phyloP scores from a whole-genome alignment of 164 flowering plant species.

The Macadamia integrifolia region DNA sequence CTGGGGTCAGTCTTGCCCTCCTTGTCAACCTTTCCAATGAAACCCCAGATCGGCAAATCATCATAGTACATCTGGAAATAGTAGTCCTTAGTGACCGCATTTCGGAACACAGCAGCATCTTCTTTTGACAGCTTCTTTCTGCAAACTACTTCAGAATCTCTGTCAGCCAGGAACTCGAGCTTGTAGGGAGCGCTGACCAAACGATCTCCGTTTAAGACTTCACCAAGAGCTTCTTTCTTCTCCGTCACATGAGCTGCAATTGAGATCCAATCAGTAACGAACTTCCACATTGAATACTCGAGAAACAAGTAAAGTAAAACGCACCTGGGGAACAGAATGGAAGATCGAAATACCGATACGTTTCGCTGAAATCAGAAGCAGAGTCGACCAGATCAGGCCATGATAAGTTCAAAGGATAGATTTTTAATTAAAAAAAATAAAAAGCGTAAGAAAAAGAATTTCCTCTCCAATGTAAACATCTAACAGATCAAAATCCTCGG shows the following conservation, averaged over 20 bases:
- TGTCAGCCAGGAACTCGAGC: conserved; percentile 15
- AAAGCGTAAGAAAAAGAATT: too few relatives aligned
- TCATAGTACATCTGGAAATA: conserved; percentile 32
- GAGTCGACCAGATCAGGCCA: neutral
- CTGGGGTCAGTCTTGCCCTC: conserved; percentile 19
- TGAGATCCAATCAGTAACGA: neutral
- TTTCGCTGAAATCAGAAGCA: conserved; percentile 13
- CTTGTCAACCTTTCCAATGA: conserved; percentile 26
- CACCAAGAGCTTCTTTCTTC: conserved; percentile 25
- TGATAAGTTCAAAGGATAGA: neutral
- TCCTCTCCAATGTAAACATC: too few relatives aligned
- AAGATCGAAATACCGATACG: conserved; percentile 22
- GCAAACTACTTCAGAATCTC: conserved; percentile 14
- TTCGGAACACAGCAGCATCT: conserved; percentile 14
- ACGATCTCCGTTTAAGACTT: conserved; percentile 26
- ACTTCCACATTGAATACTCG: neutral
- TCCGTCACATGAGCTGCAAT: conserved; percentile 17
- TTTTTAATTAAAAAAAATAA: too few relatives aligned
- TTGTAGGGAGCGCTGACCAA: conserved; percentile 20
- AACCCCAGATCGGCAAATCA: conserved; percentile 27
- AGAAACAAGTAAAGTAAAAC: neutral
- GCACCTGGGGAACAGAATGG: conserved; percentile 26
- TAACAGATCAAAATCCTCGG: neutral
- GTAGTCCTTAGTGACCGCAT: conserved; percentile 23
- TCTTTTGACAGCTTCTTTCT: conserved; percentile 18